Evolutionary conservation across 1,284 basidiomycete species (phyloP).

Genomic region (Apiotrichum brassicae): DNA sequence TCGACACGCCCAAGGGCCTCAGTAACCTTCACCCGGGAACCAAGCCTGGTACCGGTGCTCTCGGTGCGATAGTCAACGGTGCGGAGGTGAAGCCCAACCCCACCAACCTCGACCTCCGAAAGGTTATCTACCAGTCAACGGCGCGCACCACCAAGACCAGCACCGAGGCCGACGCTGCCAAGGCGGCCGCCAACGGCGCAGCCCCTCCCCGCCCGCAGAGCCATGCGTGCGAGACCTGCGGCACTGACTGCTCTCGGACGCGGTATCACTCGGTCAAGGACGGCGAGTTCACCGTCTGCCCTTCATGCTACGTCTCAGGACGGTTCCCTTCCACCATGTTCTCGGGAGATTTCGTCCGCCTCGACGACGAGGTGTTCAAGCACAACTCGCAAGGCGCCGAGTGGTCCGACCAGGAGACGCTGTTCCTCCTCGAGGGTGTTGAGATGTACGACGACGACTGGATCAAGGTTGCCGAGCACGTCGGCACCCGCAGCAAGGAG

Average conservation of each 20-base stretch:
- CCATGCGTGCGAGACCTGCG: constrained; percentile 89
- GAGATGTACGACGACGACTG: constrained; percentile 99
- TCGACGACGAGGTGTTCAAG: constrained; percentile 58
- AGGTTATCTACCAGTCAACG: constrained; percentile 80
- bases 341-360: constrained; percentile 93
- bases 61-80: constrained; percentile 31
- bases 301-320: constrained; percentile 88
- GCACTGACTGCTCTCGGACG: constrained; percentile 78
- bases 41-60: constrained; percentile 46
- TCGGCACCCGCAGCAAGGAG: constrained; percentile 81
- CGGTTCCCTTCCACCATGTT: constrained; percentile 95
- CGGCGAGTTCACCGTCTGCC: constrained; percentile 78
- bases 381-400: constrained; percentile 55
- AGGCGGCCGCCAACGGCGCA: constrained; percentile 53
- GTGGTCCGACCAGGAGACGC: constrained; percentile 88
- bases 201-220: constrained; percentile 48
- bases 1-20: constrained; percentile 93
- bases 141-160: constrained; percentile 62
- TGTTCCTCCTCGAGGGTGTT: constrained; percentile 84
- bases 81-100: constrained; percentile 59
- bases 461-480: constrained; percentile 84
- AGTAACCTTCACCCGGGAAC: constrained; percentile 87
- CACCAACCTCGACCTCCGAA: constrained; percentile 65
- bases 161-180: constrained; percentile 58
- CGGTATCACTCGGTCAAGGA: constrained; percentile 92